Conservation (phyloP, 164 flowering plant species). For the Vitis riparia region DNA sequence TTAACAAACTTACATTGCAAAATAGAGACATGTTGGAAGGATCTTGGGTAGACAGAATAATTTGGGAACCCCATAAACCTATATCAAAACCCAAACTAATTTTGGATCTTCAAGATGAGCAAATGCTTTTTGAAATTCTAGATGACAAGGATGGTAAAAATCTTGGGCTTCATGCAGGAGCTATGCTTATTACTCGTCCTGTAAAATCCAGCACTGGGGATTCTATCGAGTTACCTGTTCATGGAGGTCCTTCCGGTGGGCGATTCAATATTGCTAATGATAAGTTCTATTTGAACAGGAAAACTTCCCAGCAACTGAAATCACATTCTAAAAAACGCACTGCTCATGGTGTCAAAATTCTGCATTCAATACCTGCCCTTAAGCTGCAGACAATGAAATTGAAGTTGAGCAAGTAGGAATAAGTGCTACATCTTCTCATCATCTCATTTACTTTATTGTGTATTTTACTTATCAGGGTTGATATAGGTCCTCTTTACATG, state of each 20-base stretch:
- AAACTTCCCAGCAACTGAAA: slow-evolving; percentile 77
- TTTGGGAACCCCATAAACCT: slow-evolving; percentile 66
- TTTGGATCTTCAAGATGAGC: slow-evolving; percentile 93
- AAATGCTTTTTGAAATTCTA: slow-evolving; percentile 88
- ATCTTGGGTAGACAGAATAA: slow-evolving; percentile 76
- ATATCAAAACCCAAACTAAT: slow-evolving; percentile 70
- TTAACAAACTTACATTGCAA: slow-evolving; percentile 49
- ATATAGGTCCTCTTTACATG: too few relatives aligned
- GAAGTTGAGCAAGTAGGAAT: slow-evolving; percentile 90
- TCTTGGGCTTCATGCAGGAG: slow-evolving; percentile 80
- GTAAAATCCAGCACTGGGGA: slow-evolving; percentile 44
- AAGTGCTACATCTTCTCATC: not conserved
- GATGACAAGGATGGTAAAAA: slow-evolving; percentile 57
- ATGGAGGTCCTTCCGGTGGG: slow-evolving; percentile 50
- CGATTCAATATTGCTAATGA: slow-evolving; percentile 88
- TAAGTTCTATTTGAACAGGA: slow-evolving; percentile 80
- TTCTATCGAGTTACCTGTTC: slow-evolving; percentile 53
- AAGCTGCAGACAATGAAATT: slow-evolving; percentile 90
- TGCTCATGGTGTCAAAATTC: slow-evolving; percentile 74
- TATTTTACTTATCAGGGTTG: not conserved
- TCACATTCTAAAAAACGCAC: slow-evolving; percentile 79
- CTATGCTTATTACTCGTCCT: slow-evolving; percentile 72
- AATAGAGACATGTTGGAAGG: slow-evolving; percentile 73
- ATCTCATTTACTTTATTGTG: not conserved
- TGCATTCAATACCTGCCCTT: slow-evolving; percentile 90